Evolutionary conservation across 1,284 basidiomycete species (phyloP).

Genomic region (Tilletiopsis washingtonensis): DNA sequence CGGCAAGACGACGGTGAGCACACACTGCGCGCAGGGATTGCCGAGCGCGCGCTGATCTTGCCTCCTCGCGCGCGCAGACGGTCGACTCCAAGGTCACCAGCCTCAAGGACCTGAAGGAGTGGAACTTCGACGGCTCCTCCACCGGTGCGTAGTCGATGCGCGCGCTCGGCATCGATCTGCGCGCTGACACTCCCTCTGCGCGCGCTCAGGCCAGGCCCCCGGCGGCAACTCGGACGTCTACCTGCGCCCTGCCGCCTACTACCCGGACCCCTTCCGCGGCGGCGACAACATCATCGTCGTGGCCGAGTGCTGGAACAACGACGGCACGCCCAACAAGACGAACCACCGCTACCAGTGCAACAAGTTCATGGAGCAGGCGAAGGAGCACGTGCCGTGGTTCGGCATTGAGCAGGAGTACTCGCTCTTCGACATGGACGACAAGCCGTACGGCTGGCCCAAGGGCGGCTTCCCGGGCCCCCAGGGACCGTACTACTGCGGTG

Average conservation of each 20-base stretch:
- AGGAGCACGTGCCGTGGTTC: constrained; percentile 71
- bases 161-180: no score
- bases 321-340: constrained; percentile 94
- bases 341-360: constrained; percentile 59
- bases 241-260: constrained; percentile 92
- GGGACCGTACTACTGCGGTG: constrained; percentile 99
- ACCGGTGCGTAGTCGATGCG: constrained; percentile 16
- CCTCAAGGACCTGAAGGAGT: constrained; percentile 67
- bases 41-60: constrained; percentile 5
- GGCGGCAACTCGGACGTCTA: constrained; percentile 97
- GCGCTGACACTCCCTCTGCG: background rate
- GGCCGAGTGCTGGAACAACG: constrained; percentile 96
- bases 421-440: constrained; percentile 85
- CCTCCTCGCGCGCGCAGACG: constrained; percentile 56
- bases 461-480: constrained; percentile 98
- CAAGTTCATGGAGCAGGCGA: constrained; percentile 43
- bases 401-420: constrained; percentile 99
- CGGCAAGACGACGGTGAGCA: constrained; percentile 39
- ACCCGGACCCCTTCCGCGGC: constrained; percentile 98
- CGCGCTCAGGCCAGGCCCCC: constrained; percentile 52
- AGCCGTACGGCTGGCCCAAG: constrained; percentile 80
- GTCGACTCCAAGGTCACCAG: constrained; percentile 68
- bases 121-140: constrained; percentile 87
- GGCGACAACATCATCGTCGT: constrained; percentile 57
- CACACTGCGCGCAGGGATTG: constrained; percentile 30